Conservation (phyloP, 2,329 filamentous ascomycete species). For the Orbilia brochopaga region DNA sequence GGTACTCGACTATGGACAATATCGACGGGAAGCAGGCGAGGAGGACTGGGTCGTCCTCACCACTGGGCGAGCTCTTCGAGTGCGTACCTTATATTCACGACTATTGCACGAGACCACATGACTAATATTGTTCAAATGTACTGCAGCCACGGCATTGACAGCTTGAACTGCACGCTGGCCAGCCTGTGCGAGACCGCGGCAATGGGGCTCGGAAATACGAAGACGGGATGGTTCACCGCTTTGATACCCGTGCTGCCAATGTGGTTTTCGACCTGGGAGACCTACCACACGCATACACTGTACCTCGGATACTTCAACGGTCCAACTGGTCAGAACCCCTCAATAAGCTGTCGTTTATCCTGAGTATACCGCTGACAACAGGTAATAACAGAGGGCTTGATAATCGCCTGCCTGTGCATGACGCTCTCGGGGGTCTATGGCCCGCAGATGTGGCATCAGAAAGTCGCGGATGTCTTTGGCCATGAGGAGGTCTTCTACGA, state of each 20-base stretch:
- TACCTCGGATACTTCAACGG: constrained; percentile 97
- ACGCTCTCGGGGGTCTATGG: constrained; percentile 84
- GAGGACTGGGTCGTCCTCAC: constrained; percentile 91
- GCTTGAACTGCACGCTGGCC: constrained; percentile 92
- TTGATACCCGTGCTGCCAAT: constrained; percentile 91
- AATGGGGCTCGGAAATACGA: constrained; percentile 85
- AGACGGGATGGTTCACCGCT: constrained; percentile 86
- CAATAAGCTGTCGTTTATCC: background rate
- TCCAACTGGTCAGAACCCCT: constrained; percentile 67
- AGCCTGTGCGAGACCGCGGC: constrained; percentile 89
- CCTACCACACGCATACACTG: constrained; percentile 95
- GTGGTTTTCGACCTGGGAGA: constrained; percentile 99
- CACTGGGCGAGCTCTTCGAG: constrained; percentile 95
- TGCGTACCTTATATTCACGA: constrained; percentile 57
- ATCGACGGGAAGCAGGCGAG: constrained; percentile 97
- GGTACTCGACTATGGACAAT: constrained; percentile 96
- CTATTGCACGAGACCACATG: background rate
- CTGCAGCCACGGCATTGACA: constrained; percentile 87
- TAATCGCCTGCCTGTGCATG: constrained; percentile 88
- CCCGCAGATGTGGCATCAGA: constrained; percentile 81
- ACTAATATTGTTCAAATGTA: background rate
- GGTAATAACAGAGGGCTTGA: constrained; percentile 71
- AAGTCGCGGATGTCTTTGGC: constrained; percentile 73
- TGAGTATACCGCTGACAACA: background rate
- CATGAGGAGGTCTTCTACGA: constrained; percentile 68